These are phyloP conservation scores for Penicillium sp. DNA, from an alignment of 2,329 filamentous ascomycete species.

Conservation along the genomic window DNA sequence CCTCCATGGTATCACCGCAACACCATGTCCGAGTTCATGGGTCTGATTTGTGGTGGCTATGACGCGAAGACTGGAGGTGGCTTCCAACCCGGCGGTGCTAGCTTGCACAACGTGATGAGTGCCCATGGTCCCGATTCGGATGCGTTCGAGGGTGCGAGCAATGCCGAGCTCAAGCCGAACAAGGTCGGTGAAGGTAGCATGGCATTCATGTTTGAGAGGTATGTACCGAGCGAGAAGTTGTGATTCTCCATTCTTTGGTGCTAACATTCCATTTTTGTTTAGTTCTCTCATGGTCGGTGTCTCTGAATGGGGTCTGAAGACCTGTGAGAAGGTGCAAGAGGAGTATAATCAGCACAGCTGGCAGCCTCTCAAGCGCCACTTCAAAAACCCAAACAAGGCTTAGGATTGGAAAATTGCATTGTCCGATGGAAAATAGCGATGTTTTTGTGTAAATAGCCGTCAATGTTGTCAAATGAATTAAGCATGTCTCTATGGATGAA, in stretches of 20 bases:
- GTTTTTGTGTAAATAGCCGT: slow-evolving; percentile 13
- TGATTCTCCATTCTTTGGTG: slow-evolving; percentile 20
- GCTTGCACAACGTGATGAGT: slow-evolving; percentile 72
- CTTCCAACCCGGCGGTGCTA: slow-evolving; percentile 64
- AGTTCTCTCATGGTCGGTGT: slow-evolving; percentile 70
- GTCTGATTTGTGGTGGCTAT: slow-evolving; percentile 63
- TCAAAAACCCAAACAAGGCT: slow-evolving; percentile 56
- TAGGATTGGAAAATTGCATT: not conserved
- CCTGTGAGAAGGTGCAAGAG: slow-evolving; percentile 70
- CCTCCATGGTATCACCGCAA: slow-evolving; percentile 69
- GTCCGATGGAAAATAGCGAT: slow-evolving; percentile 7
- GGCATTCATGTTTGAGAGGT: slow-evolving; percentile 68
- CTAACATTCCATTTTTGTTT: slow-evolving; percentile 39
- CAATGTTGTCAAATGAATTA: slow-evolving; percentile 5
- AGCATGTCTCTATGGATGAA: slow-evolving; percentile 8
- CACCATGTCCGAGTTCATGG: slow-evolving; percentile 69
- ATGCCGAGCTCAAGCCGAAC: slow-evolving; percentile 56
- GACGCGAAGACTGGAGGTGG: slow-evolving; percentile 61
- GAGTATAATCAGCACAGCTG: slow-evolving; percentile 82
- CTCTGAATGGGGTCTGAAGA: slow-evolving; percentile 72
- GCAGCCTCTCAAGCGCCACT: slow-evolving; percentile 68
- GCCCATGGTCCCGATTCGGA: slow-evolving; percentile 64
- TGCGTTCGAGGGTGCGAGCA: slow-evolving; percentile 60
- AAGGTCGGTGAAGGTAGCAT: slow-evolving; percentile 64
- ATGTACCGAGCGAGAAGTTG: not conserved